Evolutionary conservation across 2,329 filamentous ascomycete genomes (phyloP).

Genomic region (Scorias spongiosa): DNA sequence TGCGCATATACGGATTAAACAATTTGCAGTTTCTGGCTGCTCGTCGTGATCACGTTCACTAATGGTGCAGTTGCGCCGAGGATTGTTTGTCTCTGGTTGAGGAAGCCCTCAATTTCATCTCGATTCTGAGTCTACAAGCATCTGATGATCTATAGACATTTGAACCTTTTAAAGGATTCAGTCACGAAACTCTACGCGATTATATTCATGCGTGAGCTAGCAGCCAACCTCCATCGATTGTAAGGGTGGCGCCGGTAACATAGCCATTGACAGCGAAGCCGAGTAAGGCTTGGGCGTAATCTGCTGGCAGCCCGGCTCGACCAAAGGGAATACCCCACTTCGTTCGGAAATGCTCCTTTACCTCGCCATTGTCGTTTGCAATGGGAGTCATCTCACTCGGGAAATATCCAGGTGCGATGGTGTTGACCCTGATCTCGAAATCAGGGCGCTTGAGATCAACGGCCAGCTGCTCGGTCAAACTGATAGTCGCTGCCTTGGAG

Average conservation of each 20-base stretch:
- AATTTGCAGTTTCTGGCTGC: no score
- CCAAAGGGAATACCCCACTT: constrained; percentile 24
- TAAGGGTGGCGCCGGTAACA: constrained; percentile 46
- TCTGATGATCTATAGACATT: no score
- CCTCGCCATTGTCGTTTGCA: constrained; percentile 34
- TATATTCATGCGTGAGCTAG: constrained; percentile 13
- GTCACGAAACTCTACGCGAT: not conserved
- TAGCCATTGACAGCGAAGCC: constrained; percentile 41
- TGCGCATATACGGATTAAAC: no score
- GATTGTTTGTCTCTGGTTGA: no score
- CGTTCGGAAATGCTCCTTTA: constrained; percentile 27
- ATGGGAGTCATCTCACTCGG: constrained; percentile 42
- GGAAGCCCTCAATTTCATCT: no score
- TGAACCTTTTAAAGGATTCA: no score
- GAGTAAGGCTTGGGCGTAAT: constrained; percentile 41
- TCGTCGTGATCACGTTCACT: no score
- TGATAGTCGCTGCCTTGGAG: constrained; percentile 35
- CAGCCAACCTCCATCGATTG: constrained; percentile 49
- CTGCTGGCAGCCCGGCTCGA: constrained; percentile 24
- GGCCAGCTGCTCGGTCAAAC: constrained; percentile 41
- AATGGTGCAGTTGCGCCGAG: no score
- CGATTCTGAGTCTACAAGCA: no score
- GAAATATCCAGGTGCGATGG: constrained; percentile 42
- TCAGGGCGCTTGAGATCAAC: constrained; percentile 34
- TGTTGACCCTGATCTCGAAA: constrained; percentile 40